A percentile compares a stretch with the other conserved stretches of the same genome.
These are phyloP conservation scores for Paraconiothyrium sp. DNA, from an alignment of 2,329 filamentous ascomycete genomes.

Conservation along the genomic window DNA sequence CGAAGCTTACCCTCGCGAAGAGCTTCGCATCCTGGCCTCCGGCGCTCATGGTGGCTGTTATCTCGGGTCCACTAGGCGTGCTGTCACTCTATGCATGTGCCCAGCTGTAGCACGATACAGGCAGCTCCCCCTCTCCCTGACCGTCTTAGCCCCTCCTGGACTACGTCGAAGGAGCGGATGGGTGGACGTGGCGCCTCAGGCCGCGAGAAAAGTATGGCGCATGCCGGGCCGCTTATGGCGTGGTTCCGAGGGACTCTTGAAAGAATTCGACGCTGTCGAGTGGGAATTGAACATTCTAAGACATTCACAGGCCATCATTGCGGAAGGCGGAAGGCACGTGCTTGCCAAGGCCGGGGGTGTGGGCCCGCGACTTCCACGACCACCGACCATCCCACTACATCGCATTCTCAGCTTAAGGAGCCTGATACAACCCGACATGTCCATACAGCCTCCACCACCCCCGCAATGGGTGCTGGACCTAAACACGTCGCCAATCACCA, in stretches of 20 bases:
- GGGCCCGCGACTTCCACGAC: conserved; percentile 22
- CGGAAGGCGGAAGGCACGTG: conserved; percentile 32
- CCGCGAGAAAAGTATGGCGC: conserved; percentile 23
- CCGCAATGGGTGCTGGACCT: conserved; percentile 88
- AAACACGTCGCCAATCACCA: conserved; percentile 72
- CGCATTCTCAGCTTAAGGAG: not conserved
- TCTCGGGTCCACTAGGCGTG: conserved; percentile 31
- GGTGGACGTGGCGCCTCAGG: conserved; percentile 16
- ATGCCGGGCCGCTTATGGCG: conserved; percentile 25
- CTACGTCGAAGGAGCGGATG: conserved; percentile 22
- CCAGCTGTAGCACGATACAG: conserved; percentile 36
- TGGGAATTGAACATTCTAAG: conserved; percentile 27
- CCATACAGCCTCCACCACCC: conserved; percentile 53
- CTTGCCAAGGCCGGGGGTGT: conserved; percentile 30
- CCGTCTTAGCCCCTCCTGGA: conserved; percentile 33
- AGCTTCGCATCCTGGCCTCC: conserved; percentile 97
- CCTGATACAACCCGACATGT: conserved; percentile 22
- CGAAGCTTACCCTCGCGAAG: conserved; percentile 86
- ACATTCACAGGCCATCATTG: conserved; percentile 30
- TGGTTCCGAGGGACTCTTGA: conserved; percentile 6
- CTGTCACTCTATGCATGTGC: conserved; percentile 42
- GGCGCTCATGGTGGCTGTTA: conserved; percentile 64
- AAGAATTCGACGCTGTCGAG: conserved; percentile 9
- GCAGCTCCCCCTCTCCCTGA: conserved; percentile 31
- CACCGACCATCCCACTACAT: conserved; percentile 13